A percentile compares a stretch with the other conserved stretches of the same genome.
These are phyloP conservation scores for Podospora didyma DNA, from an alignment of 495 filamentous ascomycete genomes.

Conservation along the genomic window DNA sequence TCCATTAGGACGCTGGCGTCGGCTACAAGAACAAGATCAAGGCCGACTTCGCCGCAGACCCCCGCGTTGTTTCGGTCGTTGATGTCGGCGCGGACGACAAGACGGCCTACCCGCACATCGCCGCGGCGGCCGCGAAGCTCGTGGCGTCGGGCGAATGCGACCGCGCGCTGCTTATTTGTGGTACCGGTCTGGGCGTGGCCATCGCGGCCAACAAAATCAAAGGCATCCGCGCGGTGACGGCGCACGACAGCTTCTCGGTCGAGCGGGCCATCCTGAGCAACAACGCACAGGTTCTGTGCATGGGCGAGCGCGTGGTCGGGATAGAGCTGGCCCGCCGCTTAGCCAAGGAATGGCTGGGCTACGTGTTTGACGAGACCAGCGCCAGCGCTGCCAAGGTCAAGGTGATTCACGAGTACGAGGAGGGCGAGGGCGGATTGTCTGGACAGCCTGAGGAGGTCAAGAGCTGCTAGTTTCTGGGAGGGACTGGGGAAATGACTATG, in stretches of 20 bases:
- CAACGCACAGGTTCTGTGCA: conserved; percentile 83
- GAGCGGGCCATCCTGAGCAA: conserved; percentile 80
- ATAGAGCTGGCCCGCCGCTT: conserved; percentile 73
- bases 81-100: conserved; percentile 71
- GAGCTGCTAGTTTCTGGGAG: conserved; percentile 12
- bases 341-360: conserved; percentile 77
- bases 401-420: conserved; percentile 71
- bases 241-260: conserved; percentile 80
- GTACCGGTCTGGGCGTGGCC: conserved; percentile 80
- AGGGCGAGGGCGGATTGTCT: conserved; percentile 25
- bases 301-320: conserved; percentile 81
- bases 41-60: conserved; percentile 60
- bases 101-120: conserved; percentile 79
- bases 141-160: conserved; percentile 67
- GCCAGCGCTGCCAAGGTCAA: conserved; percentile 70
- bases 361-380: conserved; percentile 72
- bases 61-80: conserved; percentile 61
- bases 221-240: conserved; percentile 79
- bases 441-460: conserved; percentile 17
- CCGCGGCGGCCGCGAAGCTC: conserved; percentile 63
- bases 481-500: not conserved
- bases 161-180: conserved; percentile 81
- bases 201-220: conserved; percentile 86
- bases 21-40: conserved; percentile 78
- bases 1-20: conserved; percentile 65